Conservation (phyloP, 208 protist species). For the Leptomonas seymouri region DNA sequence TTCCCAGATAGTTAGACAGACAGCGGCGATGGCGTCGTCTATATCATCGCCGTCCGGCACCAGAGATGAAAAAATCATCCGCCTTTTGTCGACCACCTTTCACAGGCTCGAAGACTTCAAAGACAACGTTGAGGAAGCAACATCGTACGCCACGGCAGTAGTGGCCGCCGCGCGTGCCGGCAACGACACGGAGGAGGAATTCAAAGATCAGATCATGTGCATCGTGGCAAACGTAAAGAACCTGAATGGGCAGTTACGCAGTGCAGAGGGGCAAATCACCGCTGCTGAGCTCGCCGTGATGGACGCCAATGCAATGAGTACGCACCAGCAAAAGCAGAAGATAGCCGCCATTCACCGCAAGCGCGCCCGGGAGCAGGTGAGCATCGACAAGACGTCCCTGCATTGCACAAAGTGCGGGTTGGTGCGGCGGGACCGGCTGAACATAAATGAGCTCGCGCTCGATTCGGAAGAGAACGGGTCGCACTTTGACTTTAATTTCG, state of each 20-base stretch:
- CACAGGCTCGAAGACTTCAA: constrained; percentile 65
- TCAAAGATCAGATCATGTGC: constrained; percentile 73
- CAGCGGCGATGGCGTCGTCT: not conserved
- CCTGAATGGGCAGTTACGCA: constrained; percentile 63
- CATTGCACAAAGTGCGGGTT: constrained; percentile 84
- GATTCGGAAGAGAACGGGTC: constrained; percentile 90
- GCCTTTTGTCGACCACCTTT: constrained; percentile 48
- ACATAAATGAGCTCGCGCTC: constrained; percentile 86
- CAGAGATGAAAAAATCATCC: constrained; percentile 34
- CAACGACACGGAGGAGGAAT: constrained; percentile 52
- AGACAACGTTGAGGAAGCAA: constrained; percentile 28
- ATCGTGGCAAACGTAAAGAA: constrained; percentile 77
- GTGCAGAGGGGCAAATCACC: constrained; percentile 22
- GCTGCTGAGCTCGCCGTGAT: constrained; percentile 61
- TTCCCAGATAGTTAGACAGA: not conserved
- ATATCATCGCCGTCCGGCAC: not conserved
- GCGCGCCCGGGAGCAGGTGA: constrained; percentile 75
- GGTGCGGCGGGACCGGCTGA: constrained; percentile 81
- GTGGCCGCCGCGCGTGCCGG: constrained; percentile 40
- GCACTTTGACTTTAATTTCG: constrained; percentile 93
- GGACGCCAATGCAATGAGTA: constrained; percentile 77
- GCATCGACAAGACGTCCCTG: constrained; percentile 79
- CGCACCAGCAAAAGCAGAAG: constrained; percentile 49
- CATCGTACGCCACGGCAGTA: constrained; percentile 49
- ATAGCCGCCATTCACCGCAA: constrained; percentile 61